Evolutionary conservation across 768 basidiomycete species (phyloP), one percentile per base, ranked within the genome.

Genomic region (Leccinum sublutescens): DNA sequence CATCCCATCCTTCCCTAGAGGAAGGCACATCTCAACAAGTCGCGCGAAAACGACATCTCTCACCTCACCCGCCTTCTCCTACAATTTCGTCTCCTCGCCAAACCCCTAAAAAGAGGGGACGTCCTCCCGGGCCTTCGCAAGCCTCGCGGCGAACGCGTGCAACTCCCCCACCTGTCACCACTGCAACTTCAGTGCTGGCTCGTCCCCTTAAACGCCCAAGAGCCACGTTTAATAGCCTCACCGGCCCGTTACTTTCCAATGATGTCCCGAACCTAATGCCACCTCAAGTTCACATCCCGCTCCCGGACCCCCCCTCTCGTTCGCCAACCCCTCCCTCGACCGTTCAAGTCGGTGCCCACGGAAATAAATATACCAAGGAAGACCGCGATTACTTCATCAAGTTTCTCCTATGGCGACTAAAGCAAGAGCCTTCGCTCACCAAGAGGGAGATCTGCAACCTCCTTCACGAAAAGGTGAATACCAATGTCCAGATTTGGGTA

Each of bases 311-410:
- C 14, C 87, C 88, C 1, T 84, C 84, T 21, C 83, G 86, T 50
- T 84, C 85, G n/a, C 89, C 89, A 1, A 83, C 78, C 3, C 88
- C 89, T 23, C 89, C 88, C 7, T 79, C 78, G 9, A 70, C 70
- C 56, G 67, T 85, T 27, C 75, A 85, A 48, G 65, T 68, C 40
- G 73, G 72, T 54, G 78, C 76, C 12, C 72, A 79, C 56, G 86
- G 87, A 52, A 80, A 87, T 61, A 84, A 74, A 69, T 91, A 85
- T 65, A 89, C 88, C 2, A 73, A 78, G 25, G 85, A 85, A 63
- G 89, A 91, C 66, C 80, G 80, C 50, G 78, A 80, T 4, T 91
- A 80, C 62, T 89, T 90, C 68, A 74, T 88, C 64, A 82, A 84
- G 43, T 89, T 85, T 62, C 77, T 88, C 43, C 74, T 78, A 47